phyloP scores from a whole-genome alignment of 1,139 yeast genomes.

The Geotrichum europaeum region DNA sequence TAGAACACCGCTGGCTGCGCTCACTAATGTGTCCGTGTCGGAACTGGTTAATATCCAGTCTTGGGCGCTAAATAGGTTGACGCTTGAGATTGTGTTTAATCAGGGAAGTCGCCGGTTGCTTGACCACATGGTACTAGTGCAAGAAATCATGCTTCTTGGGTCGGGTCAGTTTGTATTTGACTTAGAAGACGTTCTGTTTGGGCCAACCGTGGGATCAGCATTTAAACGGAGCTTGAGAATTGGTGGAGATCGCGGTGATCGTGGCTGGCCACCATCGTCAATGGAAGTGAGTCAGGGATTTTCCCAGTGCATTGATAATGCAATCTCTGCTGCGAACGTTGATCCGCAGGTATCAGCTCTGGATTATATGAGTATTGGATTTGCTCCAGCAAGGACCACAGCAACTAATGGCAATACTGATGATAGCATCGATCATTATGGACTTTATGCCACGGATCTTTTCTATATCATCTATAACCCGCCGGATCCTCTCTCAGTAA shows the following conservation, averaged over 20 bases:
- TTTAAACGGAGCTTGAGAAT: constrained; percentile 1
- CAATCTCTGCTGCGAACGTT: neutral
- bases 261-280: constrained; percentile 16
- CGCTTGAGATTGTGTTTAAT: constrained; percentile 12
- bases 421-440: neutral
- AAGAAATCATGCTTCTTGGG: constrained; percentile 13
- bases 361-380: constrained; percentile 12
- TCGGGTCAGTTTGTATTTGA: constrained; percentile 14
- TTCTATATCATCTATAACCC: constrained; percentile 10
- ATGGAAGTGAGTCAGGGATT: constrained; percentile 8
- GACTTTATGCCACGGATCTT: constrained; percentile 7
- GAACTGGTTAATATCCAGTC: constrained; percentile 12
- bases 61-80: constrained; percentile 7
- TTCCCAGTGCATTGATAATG: constrained; percentile 12
- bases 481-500: constrained; percentile 11
- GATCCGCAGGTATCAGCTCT: neutral
- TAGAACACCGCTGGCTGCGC: constrained; percentile 4
- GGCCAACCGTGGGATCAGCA: constrained; percentile 1
- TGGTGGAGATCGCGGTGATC: neutral
- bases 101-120: constrained; percentile 1
- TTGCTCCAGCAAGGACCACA: neutral
- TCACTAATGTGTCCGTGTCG: constrained; percentile 3
- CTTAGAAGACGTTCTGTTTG: constrained; percentile 16
- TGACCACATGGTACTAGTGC: constrained; percentile 14
- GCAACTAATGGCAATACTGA: neutral